Evolutionary conservation across 2,329 filamentous ascomycete genomes (phyloP).

Genomic region (Sarocladium kiliense): DNA sequence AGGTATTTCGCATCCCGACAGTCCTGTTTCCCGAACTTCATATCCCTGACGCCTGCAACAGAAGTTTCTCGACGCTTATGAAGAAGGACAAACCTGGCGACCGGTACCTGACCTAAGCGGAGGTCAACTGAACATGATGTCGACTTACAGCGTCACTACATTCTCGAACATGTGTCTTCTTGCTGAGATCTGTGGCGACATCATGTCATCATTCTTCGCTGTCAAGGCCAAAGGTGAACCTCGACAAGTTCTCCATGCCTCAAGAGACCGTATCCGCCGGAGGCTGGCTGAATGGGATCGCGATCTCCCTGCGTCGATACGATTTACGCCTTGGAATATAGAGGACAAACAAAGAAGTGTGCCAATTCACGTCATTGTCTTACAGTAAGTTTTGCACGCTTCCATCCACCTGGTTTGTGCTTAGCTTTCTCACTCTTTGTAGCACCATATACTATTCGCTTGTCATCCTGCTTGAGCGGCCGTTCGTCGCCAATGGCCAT

Average conservation of each 20-base stretch:
- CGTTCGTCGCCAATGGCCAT: constrained; percentile 24
- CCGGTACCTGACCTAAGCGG: neutral
- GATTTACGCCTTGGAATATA: neutral
- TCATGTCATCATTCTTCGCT: constrained; percentile 1
- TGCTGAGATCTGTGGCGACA: constrained; percentile 3
- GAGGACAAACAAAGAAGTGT: neutral
- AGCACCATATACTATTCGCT: constrained; percentile 27
- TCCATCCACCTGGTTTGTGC: no score
- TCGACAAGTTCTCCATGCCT: neutral
- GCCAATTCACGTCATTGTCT: neutral
- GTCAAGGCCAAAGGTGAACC: constrained; percentile 4
- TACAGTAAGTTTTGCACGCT: neutral
- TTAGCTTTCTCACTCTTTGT: constrained; percentile 15
- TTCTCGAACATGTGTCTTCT: neutral
- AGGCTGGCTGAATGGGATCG: neutral
- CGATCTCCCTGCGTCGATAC: neutral
- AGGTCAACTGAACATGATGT: neutral
- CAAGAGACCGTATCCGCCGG: neutral
- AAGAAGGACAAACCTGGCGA: neutral
- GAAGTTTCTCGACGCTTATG: neutral
- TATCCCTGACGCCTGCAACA: no score
- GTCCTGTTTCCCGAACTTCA: no score
- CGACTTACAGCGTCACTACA: neutral
- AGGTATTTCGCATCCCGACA: constrained; percentile 13
- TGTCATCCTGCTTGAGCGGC: constrained; percentile 30